A percentile compares a stretch with the other conserved stretches of the same genome.
These are phyloP conservation scores for Solanum chilense DNA, from an alignment of 257 asterid genomes.

Conservation along the genomic window DNA sequence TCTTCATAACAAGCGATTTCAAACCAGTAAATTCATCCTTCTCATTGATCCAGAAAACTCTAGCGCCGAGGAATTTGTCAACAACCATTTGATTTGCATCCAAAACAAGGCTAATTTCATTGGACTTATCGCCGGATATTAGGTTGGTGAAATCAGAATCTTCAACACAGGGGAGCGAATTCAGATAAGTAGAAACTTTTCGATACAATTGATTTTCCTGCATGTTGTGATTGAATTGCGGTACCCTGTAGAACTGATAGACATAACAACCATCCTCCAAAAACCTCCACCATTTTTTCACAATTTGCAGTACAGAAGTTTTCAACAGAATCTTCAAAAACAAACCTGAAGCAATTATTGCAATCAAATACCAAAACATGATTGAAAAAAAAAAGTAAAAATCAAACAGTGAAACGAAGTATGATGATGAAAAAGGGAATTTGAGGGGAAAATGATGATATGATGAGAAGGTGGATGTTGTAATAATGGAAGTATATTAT, in stretches of 20 bases:
- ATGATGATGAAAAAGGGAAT: not conserved
- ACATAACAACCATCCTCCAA: slow-evolving; percentile 48
- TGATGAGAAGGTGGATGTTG: not conserved
- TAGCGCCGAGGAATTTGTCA: slow-evolving; percentile 69
- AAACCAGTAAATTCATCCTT: slow-evolving; percentile 12
- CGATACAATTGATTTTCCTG: slow-evolving; percentile 76
- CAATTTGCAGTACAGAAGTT: slow-evolving; percentile 30
- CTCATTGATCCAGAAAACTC: slow-evolving; percentile 53
- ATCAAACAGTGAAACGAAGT: not conserved
- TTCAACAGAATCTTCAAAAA: slow-evolving; percentile 27
- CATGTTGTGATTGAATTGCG: slow-evolving; percentile 77
- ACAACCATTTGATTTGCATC: slow-evolving; percentile 44
- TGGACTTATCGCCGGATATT: slow-evolving; percentile 45
- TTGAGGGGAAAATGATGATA: not conserved
- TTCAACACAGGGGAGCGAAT: slow-evolving; percentile 60
- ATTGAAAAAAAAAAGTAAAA: not conserved
- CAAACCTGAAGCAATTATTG: slow-evolving; percentile 12
- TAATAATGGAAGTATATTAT: not conserved
- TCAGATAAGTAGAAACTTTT: slow-evolving; percentile 55
- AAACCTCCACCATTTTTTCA: slow-evolving; percentile 36
- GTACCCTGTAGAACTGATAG: slow-evolving; percentile 76
- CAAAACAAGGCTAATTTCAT: slow-evolving; percentile 57
- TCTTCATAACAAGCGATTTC: slow-evolving; percentile 43
- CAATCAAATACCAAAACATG: slow-evolving; percentile 34
- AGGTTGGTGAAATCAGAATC: slow-evolving; percentile 84